Evolutionary conservation across 2,329 filamentous ascomycete species (phyloP).

Genomic region (Alternaria sp.): DNA sequence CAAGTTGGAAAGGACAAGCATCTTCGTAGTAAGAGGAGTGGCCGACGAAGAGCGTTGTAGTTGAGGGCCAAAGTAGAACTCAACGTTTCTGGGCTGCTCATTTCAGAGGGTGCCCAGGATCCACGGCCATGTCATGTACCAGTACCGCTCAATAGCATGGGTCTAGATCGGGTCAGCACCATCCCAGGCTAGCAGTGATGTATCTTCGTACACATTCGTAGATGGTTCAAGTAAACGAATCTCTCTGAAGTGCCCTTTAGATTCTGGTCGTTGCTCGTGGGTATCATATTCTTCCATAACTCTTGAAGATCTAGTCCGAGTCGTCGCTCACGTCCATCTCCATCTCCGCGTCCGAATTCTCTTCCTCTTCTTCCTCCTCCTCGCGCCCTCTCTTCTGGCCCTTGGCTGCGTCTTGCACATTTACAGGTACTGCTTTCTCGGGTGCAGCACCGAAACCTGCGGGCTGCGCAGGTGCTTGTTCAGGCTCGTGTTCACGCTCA

Average conservation of each 20-base stretch:
- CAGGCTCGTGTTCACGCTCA: constrained; percentile 30
- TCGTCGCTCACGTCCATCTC: constrained; percentile 78
- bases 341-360: constrained; percentile 64
- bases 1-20: neutral
- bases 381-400: constrained; percentile 73
- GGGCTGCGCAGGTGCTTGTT: constrained; percentile 50
- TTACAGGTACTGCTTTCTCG: constrained; percentile 42
- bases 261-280: constrained; percentile 20
- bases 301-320: constrained; percentile 48
- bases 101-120: neutral
- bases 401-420: constrained; percentile 59
- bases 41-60: neutral
- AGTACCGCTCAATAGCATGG: neutral
- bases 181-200: neutral
- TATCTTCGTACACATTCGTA: constrained; percentile 13
- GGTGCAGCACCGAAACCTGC: constrained; percentile 51
- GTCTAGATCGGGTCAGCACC: constrained; percentile 15
- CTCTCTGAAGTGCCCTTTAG: constrained; percentile 2
- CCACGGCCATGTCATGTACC: neutral
- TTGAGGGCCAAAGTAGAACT: neutral
- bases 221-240: constrained; percentile 1
- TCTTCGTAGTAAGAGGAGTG: neutral
- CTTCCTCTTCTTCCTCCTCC: constrained; percentile 67
- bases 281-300: constrained; percentile 21
- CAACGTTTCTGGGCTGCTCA: neutral